Percentiles rank a stretch among this genome's conserved stretches.
These are phyloP conservation scores for Asterella californica DNA, from an alignment of 225 moss, liverwort and hornwort species.

Conservation along the genomic window DNA sequence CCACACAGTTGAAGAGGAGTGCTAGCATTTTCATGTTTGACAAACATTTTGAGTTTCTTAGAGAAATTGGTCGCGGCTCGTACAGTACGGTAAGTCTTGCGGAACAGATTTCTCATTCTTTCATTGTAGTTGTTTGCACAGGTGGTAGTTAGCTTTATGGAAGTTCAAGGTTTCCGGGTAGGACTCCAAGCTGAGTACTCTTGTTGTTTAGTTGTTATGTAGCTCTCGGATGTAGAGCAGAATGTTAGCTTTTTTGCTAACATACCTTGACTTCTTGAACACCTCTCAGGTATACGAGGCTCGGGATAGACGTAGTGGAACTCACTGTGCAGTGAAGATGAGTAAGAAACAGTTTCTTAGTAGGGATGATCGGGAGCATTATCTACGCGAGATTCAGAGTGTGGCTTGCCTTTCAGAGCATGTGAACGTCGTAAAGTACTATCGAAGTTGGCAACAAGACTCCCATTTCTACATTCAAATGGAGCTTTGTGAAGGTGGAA, in stretches of 20 bases:
- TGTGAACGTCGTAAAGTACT: slow-evolving; percentile 91
- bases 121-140: background rate
- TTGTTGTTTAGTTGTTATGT: background rate
- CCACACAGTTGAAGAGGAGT: slow-evolving; percentile 87
- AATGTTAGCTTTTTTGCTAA: background rate
- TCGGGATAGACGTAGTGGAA: slow-evolving; percentile 85
- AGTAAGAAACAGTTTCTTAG: slow-evolving; percentile 90
- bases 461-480: slow-evolving; percentile 99
- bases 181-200: background rate
- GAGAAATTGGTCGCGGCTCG: slow-evolving; percentile 95
- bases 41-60: slow-evolving; percentile 96
- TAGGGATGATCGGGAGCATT: slow-evolving; percentile 85
- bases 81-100: slow-evolving; percentile 71
- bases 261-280: background rate
- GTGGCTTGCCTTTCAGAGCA: slow-evolving; percentile 94
- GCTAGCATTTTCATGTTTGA: slow-evolving; percentile 99
- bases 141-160: background rate
- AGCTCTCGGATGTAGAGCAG: background rate
- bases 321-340: slow-evolving; percentile 95
- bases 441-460: slow-evolving; percentile 96
- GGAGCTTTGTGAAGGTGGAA: slow-evolving; percentile 97
- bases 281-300: slow-evolving; percentile 74
- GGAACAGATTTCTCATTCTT: background rate
- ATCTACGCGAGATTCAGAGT: slow-evolving; percentile 93
- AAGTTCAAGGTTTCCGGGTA: too few species aligned